Conservation (phyloP, 2,329 filamentous ascomycete species). For the Aureobasidium sp. region DNA sequence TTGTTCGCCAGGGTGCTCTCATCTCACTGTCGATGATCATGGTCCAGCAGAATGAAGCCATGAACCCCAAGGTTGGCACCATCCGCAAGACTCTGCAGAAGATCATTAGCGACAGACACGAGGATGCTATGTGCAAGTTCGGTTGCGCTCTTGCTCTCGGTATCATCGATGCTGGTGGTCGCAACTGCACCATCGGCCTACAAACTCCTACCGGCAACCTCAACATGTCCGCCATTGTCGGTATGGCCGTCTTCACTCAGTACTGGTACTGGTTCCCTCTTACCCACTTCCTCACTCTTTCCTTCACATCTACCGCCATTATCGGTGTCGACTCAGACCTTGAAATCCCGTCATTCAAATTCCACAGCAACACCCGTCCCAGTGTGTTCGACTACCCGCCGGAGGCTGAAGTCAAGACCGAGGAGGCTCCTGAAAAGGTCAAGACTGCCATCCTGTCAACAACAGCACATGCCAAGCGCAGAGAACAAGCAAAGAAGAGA, state of each 20-base stretch:
- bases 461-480: slow-evolving; percentile 91
- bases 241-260: slow-evolving; percentile 96
- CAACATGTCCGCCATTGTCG: slow-evolving; percentile 97
- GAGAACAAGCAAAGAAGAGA: slow-evolving; percentile 89
- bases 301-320: slow-evolving; percentile 93
- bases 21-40: slow-evolving; percentile 96
- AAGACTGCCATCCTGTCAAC: slow-evolving; percentile 95
- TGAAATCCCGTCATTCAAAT: slow-evolving; percentile 89
- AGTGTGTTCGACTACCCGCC: slow-evolving; percentile 98
- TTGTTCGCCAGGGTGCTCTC: slow-evolving; percentile 91
- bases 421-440: slow-evolving; percentile 88
- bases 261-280: slow-evolving; percentile 99
- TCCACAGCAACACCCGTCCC: slow-evolving; percentile 88
- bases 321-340: slow-evolving; percentile 92
- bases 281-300: slow-evolving; percentile 91
- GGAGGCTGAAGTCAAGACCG: slow-evolving; percentile 88
- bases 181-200: slow-evolving; percentile 96
- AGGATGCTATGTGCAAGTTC: slow-evolving; percentile 99
- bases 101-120: slow-evolving; percentile 87
- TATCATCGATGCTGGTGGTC: slow-evolving; percentile 94
- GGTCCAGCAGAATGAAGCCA: slow-evolving; percentile 97
- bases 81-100: slow-evolving; percentile 93
- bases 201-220: slow-evolving; percentile 97
- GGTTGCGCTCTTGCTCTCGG: slow-evolving; percentile 88
- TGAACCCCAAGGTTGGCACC: slow-evolving; percentile 91